These are phyloP conservation scores for Hymenoscyphus salicellus DNA, from an alignment of 2,329 filamentous ascomycete species.

Conservation along the genomic window DNA sequence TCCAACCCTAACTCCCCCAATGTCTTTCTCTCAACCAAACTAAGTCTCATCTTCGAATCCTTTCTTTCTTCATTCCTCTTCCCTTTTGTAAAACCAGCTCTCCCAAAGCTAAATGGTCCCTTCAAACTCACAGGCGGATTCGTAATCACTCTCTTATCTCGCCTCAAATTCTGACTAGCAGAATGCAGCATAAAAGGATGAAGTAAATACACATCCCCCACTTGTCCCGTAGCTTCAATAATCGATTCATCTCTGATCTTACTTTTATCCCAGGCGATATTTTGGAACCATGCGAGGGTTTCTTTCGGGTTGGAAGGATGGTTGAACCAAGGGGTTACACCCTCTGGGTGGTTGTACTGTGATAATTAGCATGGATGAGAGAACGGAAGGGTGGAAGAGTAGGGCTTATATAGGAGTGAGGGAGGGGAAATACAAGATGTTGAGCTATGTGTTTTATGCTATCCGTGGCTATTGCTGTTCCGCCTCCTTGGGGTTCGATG, in stretches of 20 bases:
- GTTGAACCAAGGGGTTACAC: conserved; percentile 64
- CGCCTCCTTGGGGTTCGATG: conserved; percentile 58
- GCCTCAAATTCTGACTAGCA: conserved; percentile 47
- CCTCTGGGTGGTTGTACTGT: conserved; percentile 59
- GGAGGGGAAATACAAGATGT: conserved; percentile 44
- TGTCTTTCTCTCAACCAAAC: conserved; percentile 52
- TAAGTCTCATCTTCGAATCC: conserved; percentile 37
- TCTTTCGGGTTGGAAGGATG: conserved; percentile 44
- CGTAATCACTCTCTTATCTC: conserved; percentile 50
- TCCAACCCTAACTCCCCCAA: conserved; percentile 44
- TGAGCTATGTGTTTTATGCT: conserved; percentile 56
- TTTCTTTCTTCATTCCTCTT: not conserved
- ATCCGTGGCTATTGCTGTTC: conserved; percentile 61
- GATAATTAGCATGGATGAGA: no score
- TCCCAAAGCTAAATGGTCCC: conserved; percentile 50
- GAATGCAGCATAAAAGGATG: conserved; percentile 56
- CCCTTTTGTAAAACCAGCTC: conserved; percentile 35
- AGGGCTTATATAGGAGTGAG: conserved; percentile 5
- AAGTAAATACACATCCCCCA: conserved; percentile 52
- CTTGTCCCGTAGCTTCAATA: conserved; percentile 49
- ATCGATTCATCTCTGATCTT: conserved; percentile 40
- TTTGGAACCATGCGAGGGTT: conserved; percentile 41
- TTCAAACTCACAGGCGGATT: conserved; percentile 52
- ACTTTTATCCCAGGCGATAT: conserved; percentile 18
- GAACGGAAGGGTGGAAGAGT: no score